Percentiles rank a stretch among this genome's conserved stretches.
Conservation (phyloP, 495 filamentous ascomycete genomes). For the Opeltia flavorubescens region DNA sequence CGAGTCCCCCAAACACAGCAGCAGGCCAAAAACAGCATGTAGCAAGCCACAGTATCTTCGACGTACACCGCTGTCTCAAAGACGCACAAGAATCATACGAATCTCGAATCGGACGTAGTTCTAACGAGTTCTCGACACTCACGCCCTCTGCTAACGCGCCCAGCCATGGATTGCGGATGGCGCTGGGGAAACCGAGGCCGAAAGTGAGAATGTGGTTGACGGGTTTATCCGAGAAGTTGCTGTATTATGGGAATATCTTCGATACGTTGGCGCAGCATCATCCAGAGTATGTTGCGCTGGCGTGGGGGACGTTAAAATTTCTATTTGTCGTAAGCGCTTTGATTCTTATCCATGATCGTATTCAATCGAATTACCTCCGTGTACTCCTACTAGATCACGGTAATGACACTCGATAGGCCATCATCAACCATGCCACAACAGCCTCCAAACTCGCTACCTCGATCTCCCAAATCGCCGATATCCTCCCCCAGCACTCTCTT, state of each 20-base stretch:
- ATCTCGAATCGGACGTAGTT: background rate
- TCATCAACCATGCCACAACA: background rate
- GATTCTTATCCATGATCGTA: background rate
- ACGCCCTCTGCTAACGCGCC: background rate
- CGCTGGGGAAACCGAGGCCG: background rate
- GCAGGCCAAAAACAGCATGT: background rate
- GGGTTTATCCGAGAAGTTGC: constrained; percentile 1
- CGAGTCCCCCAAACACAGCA: background rate
- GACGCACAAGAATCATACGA: background rate
- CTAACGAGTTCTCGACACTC: background rate
- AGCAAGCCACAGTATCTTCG: background rate
- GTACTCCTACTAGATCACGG: background rate
- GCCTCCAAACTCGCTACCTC: constrained; percentile 3
- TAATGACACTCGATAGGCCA: background rate
- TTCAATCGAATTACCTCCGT: background rate
- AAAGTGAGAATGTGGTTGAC: background rate
- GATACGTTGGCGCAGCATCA: constrained; percentile 19
- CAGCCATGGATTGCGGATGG: background rate
- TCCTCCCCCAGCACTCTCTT: constrained; percentile 9
- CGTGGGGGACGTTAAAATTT: constrained; percentile 19
- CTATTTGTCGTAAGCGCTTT: constrained; percentile 13
- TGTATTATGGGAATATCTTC: constrained; percentile 11
- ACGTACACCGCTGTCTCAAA: background rate
- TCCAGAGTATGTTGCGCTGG: constrained; percentile 17
- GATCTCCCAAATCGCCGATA: constrained; percentile 12